These are phyloP conservation scores for Triangularia setosa DNA, from an alignment of 2,329 filamentous ascomycete genomes.

Conservation along the genomic window DNA sequence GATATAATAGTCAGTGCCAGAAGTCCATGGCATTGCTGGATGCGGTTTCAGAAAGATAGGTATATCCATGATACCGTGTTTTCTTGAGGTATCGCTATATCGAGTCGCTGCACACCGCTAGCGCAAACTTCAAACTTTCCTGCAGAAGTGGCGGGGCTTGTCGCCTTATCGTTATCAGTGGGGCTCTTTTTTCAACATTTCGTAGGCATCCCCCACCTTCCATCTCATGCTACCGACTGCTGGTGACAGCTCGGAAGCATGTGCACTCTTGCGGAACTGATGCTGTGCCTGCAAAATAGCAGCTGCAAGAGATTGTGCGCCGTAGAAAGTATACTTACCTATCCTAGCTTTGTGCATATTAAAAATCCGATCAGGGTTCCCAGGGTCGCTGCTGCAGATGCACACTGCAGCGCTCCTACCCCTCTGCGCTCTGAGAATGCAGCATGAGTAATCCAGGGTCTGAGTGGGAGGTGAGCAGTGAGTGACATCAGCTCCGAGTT, in stretches of 20 bases:
- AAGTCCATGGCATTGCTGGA: not conserved
- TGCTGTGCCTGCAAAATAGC: not conserved
- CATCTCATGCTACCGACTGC: not conserved
- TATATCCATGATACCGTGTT: not conserved
- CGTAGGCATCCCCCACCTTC: not conserved
- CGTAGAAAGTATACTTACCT: not conserved
- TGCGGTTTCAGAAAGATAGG: not conserved
- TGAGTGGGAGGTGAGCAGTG: not conserved
- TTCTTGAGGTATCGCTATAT: not conserved
- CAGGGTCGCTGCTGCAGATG: not conserved
- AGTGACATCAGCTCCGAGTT: not conserved
- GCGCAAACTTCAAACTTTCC: not conserved
- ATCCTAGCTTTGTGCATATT: not conserved
- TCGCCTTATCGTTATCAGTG: constrained; percentile 12
- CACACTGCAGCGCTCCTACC: not conserved
- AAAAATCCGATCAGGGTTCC: not conserved
- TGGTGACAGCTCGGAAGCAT: not conserved
- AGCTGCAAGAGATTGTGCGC: not conserved
- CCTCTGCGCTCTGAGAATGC: not conserved
- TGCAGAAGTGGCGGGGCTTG: constrained; percentile 5
- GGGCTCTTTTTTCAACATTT: not conserved
- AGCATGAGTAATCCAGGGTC: not conserved
- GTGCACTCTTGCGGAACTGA: not conserved
- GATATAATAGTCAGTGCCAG: too few relatives aligned
- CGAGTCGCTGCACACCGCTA: not conserved